Evolutionary conservation across 331 rosid species (phyloP), one percentile per base, ranked within the genome.

Genomic region (Pyrus hybrid): DNA sequence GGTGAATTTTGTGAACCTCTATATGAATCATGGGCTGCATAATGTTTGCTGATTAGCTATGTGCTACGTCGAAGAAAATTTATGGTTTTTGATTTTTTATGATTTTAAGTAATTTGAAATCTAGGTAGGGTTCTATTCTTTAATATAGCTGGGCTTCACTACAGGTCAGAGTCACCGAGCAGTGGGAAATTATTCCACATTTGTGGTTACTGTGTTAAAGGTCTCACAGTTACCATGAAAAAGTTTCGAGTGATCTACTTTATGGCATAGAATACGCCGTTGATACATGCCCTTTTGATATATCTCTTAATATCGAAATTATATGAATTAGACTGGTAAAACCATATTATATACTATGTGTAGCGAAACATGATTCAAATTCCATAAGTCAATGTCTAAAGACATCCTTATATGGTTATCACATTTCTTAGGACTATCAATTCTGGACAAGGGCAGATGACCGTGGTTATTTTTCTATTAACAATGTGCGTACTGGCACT

Each of bases 371-470:
- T 5, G 5, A 5, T 25, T 22, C n/a, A 13, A 56, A 11, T 77
- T 23, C 26, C 60, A 3, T 64, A 14, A 56, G n/a, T 63, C 7
- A 16, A 41, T 23, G 6, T 28, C n/a, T 67, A 22, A 21, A 30
- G 13, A 68, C 29, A 41, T 18, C 35, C 28, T 56, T 41, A 43
- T 10, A 45, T 18, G 6, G 47, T 63, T 66, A 13, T 56, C 51
- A 37, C 13, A 23, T 51, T 18, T 64, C 28, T 14, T 77, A 94
- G 99, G 96, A 91, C 71, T 94, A 94, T 79, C 99, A 94, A 75
- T 94, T 94, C 84, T 94, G 99, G 99, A 85, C 79, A 0, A 85
- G 68, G 72, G 74, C 89, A 63, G 76, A 89, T 58, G 74, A 89
- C 23, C 72, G 86, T 63, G 99, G 99, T 4, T 61, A 62, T 74